Evolutionary conservation across 2,329 filamentous ascomycete species (phyloP), one percentile per base, ranked within the genome.

Genomic region (Pseudocercospora cruenta): DNA sequence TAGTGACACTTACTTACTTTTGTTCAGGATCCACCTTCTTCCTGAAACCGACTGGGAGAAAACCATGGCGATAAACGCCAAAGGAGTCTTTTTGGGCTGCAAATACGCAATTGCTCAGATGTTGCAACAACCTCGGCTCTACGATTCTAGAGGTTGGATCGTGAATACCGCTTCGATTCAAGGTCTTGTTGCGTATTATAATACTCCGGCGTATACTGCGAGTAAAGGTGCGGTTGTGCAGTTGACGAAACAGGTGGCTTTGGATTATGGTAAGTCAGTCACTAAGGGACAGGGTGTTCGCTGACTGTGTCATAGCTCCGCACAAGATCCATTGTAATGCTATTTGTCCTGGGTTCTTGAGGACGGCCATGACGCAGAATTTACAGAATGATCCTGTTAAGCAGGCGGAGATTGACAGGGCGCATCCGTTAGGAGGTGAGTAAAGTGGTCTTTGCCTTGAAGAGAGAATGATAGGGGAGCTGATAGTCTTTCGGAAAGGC

Each of bases 201-300:
- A 72, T 16, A 75, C 72, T 14, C 70, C 79, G 26, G 75, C 76
- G 19, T 85, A 85, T 69, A 81, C 80, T 61, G 80, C 82, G 2
- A 80, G 77, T 49, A 85, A 85, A 68, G 81, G 80, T 9, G 83
- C 82, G 0, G 81, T 83, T 6, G 74, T 80, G 9, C 75, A 79
- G 49, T 75, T 86, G 53, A 84, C 82, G 7, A 81, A 80, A 60
- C 77, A 80, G 60, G 74, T 82, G n/a, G 80, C 81, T 1, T 26
- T 67, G 21, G 65, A 67, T 26, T 67, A 67, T 47, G 65, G 47
- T 51, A 21, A 51, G 19, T 26, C 3, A 26, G 5, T 26, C 24
- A 26, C 24, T 5, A 3, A 26, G 5, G 5, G 2, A 3, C 3
- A 3, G 24, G 24, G 24, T 26, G 24, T 26, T 26, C 24, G 24